Percentiles rank a stretch among this genome's conserved stretches.
Conservation (phyloP, 495 filamentous ascomycete genomes). For the Tetracladium marchalianum region DNA sequence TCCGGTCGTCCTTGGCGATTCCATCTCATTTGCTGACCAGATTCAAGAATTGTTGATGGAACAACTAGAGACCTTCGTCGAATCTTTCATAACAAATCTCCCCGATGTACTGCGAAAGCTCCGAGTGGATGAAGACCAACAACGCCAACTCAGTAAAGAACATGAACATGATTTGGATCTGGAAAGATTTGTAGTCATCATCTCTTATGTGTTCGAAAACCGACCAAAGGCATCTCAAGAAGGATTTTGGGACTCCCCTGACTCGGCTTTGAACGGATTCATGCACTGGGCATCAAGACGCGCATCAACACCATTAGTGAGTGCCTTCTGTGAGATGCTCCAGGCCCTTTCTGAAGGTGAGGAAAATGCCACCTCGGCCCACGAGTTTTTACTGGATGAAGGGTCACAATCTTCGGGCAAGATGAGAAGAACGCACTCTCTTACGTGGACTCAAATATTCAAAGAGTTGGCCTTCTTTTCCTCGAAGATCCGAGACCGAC, state of each 20-base stretch:
- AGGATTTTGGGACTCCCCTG: constrained; percentile 79
- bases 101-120: constrained; percentile 82
- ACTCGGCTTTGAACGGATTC: constrained; percentile 87
- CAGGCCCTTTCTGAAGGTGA: constrained; percentile 73
- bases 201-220: constrained; percentile 82
- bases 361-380: constrained; percentile 67
- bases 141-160: constrained; percentile 59
- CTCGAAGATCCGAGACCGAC: constrained; percentile 54
- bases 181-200: constrained; percentile 84
- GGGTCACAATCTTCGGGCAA: constrained; percentile 59
- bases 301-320: constrained; percentile 85
- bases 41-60: constrained; percentile 65
- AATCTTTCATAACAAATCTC: constrained; percentile 87
- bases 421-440: constrained; percentile 64
- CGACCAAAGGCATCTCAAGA: constrained; percentile 65
- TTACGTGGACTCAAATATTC: constrained; percentile 90
- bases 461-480: constrained; percentile 74
- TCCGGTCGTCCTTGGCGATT: constrained; percentile 50
- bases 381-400: constrained; percentile 86
- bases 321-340: constrained; percentile 93
- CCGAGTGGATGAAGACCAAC: constrained; percentile 82
- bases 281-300: constrained; percentile 89
- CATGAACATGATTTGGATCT: constrained; percentile 71
- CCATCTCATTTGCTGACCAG: constrained; percentile 46
- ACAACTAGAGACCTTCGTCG: constrained; percentile 75